phyloP scores from a whole-genome alignment of 2,329 filamentous ascomycete species.

The Cladosporium cucumerinum region DNA sequence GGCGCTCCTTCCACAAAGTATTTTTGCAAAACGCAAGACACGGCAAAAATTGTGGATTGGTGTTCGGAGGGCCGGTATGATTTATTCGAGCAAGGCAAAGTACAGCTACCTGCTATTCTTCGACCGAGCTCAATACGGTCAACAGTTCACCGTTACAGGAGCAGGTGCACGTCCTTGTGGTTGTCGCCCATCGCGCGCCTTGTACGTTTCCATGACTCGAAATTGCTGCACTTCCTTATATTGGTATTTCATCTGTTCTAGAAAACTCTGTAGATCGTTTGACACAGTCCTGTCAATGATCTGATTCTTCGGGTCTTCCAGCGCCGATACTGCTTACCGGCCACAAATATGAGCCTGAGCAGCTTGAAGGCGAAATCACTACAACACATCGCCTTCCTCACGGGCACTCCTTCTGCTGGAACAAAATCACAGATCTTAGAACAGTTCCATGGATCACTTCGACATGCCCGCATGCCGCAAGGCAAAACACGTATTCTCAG shows the following conservation, averaged over 20 bases:
- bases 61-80: background rate
- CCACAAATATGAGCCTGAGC: background rate
- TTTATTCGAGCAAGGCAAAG: background rate
- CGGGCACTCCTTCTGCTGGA: conserved; percentile 58
- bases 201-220: background rate
- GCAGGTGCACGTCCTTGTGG: background rate
- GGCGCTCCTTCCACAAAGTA: background rate
- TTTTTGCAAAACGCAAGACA: background rate
- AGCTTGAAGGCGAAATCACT: conserved; percentile 49
- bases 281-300: background rate
- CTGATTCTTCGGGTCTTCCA: background rate
- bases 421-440: conserved; percentile 49
- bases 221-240: background rate
- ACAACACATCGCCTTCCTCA: conserved; percentile 58
- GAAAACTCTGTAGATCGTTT: background rate
- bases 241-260: background rate
- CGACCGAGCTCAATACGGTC: background rate
- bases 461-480: background rate
- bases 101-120: background rate
- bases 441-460: background rate
- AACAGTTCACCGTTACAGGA: background rate
- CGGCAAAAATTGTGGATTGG: background rate
- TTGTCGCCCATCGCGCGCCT: background rate
- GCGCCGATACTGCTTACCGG: background rate
- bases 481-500: conserved; percentile 58